Conservation (phyloP, 192 early-diverging fungal species). For the Backusella mclennaniae region DNA sequence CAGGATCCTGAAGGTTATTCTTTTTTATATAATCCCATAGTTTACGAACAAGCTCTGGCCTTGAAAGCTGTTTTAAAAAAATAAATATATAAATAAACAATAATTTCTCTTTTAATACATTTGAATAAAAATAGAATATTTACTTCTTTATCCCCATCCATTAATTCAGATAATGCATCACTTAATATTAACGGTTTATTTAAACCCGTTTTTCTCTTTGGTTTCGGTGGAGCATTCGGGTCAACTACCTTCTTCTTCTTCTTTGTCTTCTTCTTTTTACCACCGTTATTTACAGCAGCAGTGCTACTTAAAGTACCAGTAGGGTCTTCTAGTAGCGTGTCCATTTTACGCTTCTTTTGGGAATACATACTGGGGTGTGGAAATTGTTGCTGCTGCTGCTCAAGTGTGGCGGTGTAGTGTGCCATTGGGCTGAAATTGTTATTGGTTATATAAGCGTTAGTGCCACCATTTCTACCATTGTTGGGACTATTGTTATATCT, state of each 20-base stretch:
- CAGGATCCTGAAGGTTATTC: slow-evolving; percentile 53
- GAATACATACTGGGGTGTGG: not conserved
- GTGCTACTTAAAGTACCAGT: not conserved
- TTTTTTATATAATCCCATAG: slow-evolving; percentile 63
- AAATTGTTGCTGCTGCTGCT: not conserved
- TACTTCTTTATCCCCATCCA: slow-evolving; percentile 46
- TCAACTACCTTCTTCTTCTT: slow-evolving; percentile 21
- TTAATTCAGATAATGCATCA: slow-evolving; percentile 37
- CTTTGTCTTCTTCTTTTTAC: slow-evolving; percentile 13
- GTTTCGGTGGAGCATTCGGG: slow-evolving; percentile 36
- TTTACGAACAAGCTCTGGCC: slow-evolving; percentile 59
- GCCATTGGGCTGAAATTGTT: not conserved
- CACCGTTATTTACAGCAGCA: not conserved
- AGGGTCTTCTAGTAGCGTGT: not conserved
- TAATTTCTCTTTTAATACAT: not conserved
- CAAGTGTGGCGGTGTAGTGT: not conserved
- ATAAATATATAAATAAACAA: slow-evolving; percentile 7
- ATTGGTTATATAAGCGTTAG: not conserved
- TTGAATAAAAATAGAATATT: not conserved
- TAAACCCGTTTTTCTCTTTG: slow-evolving; percentile 44
- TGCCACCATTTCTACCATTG: not conserved
- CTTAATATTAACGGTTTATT: slow-evolving; percentile 51
- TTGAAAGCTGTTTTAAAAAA: slow-evolving; percentile 42
- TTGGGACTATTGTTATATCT: not conserved
- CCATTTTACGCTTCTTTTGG: not conserved